These are phyloP conservation scores for Talaromyces ruber DNA, from an alignment of 495 filamentous ascomycete species.

Conservation along the genomic window DNA sequence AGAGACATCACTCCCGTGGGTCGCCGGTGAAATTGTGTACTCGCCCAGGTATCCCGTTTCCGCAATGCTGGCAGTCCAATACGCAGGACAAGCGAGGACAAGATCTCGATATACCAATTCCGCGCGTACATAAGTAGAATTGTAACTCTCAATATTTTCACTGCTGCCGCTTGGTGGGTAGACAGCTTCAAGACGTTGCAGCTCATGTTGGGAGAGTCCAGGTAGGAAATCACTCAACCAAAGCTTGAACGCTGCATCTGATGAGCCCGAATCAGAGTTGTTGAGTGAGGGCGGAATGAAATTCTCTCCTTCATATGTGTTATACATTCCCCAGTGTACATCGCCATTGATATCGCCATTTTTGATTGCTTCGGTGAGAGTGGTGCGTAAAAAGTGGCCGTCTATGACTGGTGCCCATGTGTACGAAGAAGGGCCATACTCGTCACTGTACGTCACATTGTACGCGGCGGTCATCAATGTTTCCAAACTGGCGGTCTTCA, in stretches of 20 bases:
- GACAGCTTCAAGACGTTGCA: background rate
- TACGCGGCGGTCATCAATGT: background rate
- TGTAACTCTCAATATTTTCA: background rate
- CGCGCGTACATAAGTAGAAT: background rate
- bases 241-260: background rate
- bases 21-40: background rate
- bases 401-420: conserved; percentile 56
- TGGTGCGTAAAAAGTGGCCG: conserved; percentile 37
- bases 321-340: conserved; percentile 28
- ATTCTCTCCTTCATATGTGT: background rate
- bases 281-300: background rate
- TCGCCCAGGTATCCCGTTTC: background rate
- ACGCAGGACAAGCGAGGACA: background rate
- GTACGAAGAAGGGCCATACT: conserved; percentile 21
- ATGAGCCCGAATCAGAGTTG: background rate
- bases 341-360: conserved; percentile 35
- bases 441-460: conserved; percentile 32
- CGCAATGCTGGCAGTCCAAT: background rate
- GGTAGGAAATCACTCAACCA: background rate
- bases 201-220: background rate
- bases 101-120: background rate
- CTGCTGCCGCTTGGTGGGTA: background rate
- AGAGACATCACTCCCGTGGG: background rate
- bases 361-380: conserved; percentile 32
- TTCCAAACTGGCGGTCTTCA: background rate